Conservation (phyloP, 2,329 filamentous ascomycete genomes). For the Ceratocystis ficicola region DNA sequence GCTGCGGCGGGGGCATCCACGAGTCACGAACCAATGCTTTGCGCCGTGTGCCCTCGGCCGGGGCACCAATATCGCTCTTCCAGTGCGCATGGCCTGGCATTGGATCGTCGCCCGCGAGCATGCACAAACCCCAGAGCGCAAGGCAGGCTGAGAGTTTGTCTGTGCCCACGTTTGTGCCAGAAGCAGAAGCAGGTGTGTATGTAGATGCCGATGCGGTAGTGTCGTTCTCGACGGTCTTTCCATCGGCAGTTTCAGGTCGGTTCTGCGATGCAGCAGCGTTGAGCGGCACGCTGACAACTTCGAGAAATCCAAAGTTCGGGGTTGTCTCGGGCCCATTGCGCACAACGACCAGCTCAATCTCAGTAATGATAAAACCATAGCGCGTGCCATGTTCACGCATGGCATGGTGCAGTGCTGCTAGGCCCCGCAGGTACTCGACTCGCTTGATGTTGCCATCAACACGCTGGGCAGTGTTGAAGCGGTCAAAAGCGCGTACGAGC, state of each 20-base stretch:
- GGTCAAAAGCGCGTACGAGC: slow-evolving; percentile 81
- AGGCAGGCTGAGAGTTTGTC: slow-evolving; percentile 53
- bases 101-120: slow-evolving; percentile 52
- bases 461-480: slow-evolving; percentile 92
- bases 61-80: slow-evolving; percentile 61
- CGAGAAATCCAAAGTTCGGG: slow-evolving; percentile 80
- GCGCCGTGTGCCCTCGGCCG: slow-evolving; percentile 57
- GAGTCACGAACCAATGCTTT: slow-evolving; percentile 57
- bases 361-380: slow-evolving; percentile 92
- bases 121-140: slow-evolving; percentile 66
- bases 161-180: slow-evolving; percentile 23
- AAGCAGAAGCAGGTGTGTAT: not conserved
- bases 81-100: slow-evolving; percentile 49
- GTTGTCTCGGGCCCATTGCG: slow-evolving; percentile 60
- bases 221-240: slow-evolving; percentile 25
- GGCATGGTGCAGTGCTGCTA: slow-evolving; percentile 73
- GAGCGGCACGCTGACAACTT: slow-evolving; percentile 54
- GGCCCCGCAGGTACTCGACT: slow-evolving; percentile 76
- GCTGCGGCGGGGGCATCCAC: slow-evolving; percentile 65
- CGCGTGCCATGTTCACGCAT: slow-evolving; percentile 91
- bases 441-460: slow-evolving; percentile 72
- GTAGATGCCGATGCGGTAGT: slow-evolving; percentile 24
- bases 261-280: slow-evolving; percentile 27
- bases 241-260: slow-evolving; percentile 17
- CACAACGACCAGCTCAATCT: slow-evolving; percentile 86